Base-by-base conservation (phyloP, 2,329 filamentous ascomycete species). In the Trichophyton schoenleinii region DNA sequence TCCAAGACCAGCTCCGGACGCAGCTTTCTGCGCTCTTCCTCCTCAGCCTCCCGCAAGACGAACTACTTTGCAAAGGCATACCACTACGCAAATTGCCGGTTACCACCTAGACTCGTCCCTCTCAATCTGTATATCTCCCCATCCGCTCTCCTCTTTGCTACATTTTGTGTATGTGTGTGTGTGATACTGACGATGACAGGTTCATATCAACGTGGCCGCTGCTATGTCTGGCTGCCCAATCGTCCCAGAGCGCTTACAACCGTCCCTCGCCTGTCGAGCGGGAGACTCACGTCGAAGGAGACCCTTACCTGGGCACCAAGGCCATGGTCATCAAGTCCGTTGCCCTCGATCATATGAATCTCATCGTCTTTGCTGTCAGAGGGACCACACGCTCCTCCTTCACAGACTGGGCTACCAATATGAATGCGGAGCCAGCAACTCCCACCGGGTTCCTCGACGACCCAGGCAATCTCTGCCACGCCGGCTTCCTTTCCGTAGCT, bases 371-470 rank as follows among this genome's bases (percentile, higher is more conserved):
- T 68, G 89, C 90, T 13, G 88, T 95, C 64, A 83, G 90, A 20
- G 90, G 90, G 20, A 90, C 86, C 0, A 84, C 89, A 25, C 87
- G 86, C 0, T 84, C 89, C 31, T 87, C 83, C 5, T 88, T 94
- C 67, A 84, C 88, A 77, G 90, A 95, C 74, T 95, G 90, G 90
- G 82, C 87, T 1, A 87, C 94, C 53, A 95, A 95, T 71, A 80
- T 94, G 60, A 83, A 88, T 58, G 82, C 82, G 1, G 83, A 81
- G 0, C 89, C 89, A 0, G 78, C 81, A 0, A 79, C 83, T 1
- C 88, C 90, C 0, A 70, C 69, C 0, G 83, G 81, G 1, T 94
- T 95, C 70, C 78, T 95, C 28, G 89, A 95, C 68, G 89, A 95
- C 66, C 72, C 79, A 0, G 84, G 83, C 15, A 95, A 95, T 68